phyloP scores from a whole-genome alignment of 257 asterid species.

The Osmanthus fragrans region DNA sequence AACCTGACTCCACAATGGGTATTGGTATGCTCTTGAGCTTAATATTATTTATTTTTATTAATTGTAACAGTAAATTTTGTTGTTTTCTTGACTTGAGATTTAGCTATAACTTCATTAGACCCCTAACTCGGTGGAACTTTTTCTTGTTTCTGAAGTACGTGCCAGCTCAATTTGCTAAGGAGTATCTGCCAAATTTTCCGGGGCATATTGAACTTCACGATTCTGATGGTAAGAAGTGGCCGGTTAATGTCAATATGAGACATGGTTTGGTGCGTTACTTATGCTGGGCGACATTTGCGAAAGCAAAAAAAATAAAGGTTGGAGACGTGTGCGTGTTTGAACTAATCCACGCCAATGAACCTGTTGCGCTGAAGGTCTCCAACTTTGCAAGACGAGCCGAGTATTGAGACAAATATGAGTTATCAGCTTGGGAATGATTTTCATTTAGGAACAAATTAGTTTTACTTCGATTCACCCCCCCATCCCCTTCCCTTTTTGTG shows the following conservation, averaged over 20 bases:
- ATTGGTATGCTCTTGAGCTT: not conserved
- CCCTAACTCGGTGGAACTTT: not conserved
- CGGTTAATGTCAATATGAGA: not conserved
- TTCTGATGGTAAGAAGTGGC: constrained; percentile 16
- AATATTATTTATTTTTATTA: too few relatives aligned
- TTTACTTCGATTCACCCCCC: too few relatives aligned
- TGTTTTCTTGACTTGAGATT: not conserved
- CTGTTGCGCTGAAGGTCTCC: constrained; percentile 8
- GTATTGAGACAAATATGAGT: not conserved
- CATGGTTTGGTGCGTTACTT: not conserved
- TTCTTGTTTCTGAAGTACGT: not conserved
- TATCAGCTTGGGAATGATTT: not conserved
- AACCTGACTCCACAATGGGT: not conserved
- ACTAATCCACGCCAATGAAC: not conserved
- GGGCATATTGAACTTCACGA: constrained; percentile 5
- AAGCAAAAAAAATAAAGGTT: constrained; percentile 11
- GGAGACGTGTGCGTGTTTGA: constrained; percentile 27
- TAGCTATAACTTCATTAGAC: not conserved
- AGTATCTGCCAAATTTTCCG: not conserved
- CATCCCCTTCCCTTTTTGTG: too few relatives aligned
- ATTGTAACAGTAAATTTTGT: too few relatives aligned
- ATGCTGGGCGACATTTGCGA: not conserved
- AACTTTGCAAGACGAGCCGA: not conserved
- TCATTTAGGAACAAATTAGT: too few relatives aligned
- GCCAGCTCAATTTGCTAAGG: constrained; percentile 3